Evolutionary conservation across 129 eudicot species (phyloP).

Genomic region (Heracleum sosnowskyi): DNA sequence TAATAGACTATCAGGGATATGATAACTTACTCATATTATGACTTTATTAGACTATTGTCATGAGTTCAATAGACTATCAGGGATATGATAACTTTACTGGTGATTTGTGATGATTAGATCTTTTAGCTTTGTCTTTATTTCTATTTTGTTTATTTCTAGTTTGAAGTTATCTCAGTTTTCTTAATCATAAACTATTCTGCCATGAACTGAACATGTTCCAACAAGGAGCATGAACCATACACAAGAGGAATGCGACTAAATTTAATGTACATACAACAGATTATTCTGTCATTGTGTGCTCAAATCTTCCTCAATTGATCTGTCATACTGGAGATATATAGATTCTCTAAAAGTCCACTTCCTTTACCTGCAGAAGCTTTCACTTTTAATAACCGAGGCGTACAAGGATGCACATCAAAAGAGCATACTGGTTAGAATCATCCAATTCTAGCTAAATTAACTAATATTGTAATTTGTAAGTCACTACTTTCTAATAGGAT

Average conservation of each 20-base stretch:
- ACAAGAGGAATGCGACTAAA: neutral
- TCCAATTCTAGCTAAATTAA: neutral
- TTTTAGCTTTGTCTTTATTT: neutral
- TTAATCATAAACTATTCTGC: neutral
- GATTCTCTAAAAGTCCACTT: neutral
- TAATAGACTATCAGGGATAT: neutral
- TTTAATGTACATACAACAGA: neutral
- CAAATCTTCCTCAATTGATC: neutral
- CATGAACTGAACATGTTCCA: neutral
- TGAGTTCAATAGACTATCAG: neutral
- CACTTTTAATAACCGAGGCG: constrained; percentile 78
- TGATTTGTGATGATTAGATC: neutral
- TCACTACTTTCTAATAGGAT: neutral
- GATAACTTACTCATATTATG: neutral
- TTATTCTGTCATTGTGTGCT: neutral
- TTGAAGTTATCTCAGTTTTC: neutral
- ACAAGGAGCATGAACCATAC: neutral
- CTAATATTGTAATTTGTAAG: neutral
- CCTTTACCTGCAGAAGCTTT: constrained; percentile 52
- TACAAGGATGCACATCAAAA: constrained; percentile 88
- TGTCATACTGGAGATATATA: neutral
- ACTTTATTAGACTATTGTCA: no score
- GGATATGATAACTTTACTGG: neutral
- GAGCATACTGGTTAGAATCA: constrained; percentile 9
- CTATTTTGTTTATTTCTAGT: neutral